Evolutionary conservation across 345 rosid genomes (phyloP).

Genomic region (Carallia brachiata): DNA sequence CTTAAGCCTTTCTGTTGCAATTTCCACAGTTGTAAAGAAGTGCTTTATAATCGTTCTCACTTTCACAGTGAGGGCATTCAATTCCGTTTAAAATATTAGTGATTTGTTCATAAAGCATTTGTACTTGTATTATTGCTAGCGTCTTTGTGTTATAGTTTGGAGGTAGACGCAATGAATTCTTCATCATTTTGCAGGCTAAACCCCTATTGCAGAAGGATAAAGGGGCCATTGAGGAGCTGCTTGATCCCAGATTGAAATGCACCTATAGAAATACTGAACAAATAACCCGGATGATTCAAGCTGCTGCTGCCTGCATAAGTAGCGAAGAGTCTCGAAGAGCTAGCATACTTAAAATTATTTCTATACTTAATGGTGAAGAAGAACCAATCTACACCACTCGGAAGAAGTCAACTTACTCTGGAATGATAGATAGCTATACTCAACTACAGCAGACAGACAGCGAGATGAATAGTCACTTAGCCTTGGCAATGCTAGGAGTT

Average conservation of each 20-base stretch:
- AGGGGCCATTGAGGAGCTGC: conserved; percentile 61
- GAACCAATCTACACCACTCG: conserved; percentile 31
- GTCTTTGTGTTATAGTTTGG: not conserved
- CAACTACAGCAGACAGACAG: conserved; percentile 60
- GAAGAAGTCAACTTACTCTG: conserved; percentile 54
- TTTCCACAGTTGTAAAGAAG: too few species aligned
- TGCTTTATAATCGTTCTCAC: too few species aligned
- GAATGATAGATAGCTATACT: conserved; percentile 58
- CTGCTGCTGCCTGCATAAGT: conserved; percentile 68
- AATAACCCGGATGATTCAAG: conserved; percentile 63
- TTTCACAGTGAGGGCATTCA: too few species aligned
- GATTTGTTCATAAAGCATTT: not conserved
- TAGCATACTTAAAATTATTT: conserved; percentile 45
- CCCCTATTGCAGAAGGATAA: conserved; percentile 65
- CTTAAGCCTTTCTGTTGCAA: too few species aligned
- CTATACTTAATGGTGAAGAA: conserved; percentile 61
- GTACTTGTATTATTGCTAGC: not conserved
- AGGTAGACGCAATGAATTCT: not conserved
- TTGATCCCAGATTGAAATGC: conserved; percentile 55
- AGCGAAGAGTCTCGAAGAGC: conserved; percentile 78
- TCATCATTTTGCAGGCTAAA: conserved; percentile 55
- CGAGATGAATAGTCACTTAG: conserved; percentile 84
- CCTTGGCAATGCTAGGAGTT: conserved; percentile 87
- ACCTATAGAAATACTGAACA: conserved; percentile 36
- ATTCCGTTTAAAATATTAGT: not conserved